These are phyloP conservation scores for Coniochaeta sp. DNA, from an alignment of 2,329 filamentous ascomycete genomes.

Conservation along the genomic window DNA sequence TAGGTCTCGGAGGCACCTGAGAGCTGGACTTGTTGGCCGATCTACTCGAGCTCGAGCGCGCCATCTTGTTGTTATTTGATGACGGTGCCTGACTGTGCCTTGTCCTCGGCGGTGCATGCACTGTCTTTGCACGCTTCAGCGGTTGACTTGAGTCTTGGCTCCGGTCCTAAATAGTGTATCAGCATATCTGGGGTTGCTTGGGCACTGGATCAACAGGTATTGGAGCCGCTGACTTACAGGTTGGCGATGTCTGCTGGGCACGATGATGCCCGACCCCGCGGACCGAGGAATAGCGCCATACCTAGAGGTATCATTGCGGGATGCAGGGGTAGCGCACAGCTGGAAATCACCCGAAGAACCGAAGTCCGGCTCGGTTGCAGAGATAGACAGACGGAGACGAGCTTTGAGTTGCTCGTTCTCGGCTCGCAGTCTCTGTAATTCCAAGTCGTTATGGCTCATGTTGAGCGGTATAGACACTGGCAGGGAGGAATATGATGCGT, in stretches of 20 bases:
- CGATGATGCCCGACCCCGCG: conserved; percentile 14
- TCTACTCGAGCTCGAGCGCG: conserved; percentile 33
- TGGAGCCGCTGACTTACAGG: background rate
- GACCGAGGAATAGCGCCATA: conserved; percentile 17
- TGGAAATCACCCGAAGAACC: conserved; percentile 19
- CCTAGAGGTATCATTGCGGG: conserved; percentile 14
- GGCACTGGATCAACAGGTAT: background rate
- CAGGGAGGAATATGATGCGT: background rate
- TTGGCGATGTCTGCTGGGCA: conserved; percentile 3
- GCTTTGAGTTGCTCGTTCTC: background rate
- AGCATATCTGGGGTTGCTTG: background rate
- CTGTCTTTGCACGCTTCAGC: conserved; percentile 23
- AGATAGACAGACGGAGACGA: background rate
- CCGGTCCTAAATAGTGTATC: background rate
- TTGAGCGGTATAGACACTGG: background rate
- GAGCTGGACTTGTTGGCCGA: conserved; percentile 28
- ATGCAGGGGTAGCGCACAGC: conserved; percentile 13
- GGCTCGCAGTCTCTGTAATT: background rate
- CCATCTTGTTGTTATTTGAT: conserved; percentile 29
- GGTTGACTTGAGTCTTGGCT: conserved; percentile 9
- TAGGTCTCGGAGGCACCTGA: conserved; percentile 13
- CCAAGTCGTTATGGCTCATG: background rate
- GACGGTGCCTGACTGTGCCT: conserved; percentile 18
- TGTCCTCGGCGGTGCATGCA: conserved; percentile 16
- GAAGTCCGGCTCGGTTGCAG: background rate